Evolutionary conservation across 2,329 filamentous ascomycete genomes (phyloP).

Genomic region (Zopfia rhizophila): DNA sequence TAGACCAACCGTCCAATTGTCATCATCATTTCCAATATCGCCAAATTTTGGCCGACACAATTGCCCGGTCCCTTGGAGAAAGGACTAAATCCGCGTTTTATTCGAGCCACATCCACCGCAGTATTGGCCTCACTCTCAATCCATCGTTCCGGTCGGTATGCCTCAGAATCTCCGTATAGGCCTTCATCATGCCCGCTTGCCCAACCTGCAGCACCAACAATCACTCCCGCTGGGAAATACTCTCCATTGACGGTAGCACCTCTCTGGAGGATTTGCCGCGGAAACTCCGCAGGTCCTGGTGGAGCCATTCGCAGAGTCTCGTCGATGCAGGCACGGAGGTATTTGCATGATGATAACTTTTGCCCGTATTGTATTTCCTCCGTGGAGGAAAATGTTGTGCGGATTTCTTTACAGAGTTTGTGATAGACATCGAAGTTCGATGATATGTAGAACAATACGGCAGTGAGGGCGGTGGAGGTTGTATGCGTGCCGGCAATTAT

Average conservation of each 20-base stretch:
- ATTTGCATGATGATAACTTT: constrained; percentile 19
- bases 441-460: constrained; percentile 24
- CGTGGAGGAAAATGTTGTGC: constrained; percentile 8
- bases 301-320: constrained; percentile 28
- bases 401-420: constrained; percentile 21
- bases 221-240: constrained; percentile 28
- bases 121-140: constrained; percentile 14
- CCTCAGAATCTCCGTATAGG: constrained; percentile 28
- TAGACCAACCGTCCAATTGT: too few species aligned
- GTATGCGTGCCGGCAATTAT: constrained; percentile 27
- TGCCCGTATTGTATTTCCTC: constrained; percentile 20
- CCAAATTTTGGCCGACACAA: constrained; percentile 33
- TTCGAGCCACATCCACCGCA: constrained; percentile 13
- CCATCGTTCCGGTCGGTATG: constrained; percentile 35
- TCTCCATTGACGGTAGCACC: constrained; percentile 28
- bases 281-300: constrained; percentile 24
- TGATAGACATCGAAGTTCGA: constrained; percentile 9
- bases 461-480: constrained; percentile 8
- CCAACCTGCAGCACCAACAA: constrained; percentile 28
- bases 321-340: constrained; percentile 30
- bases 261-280: constrained; percentile 25
- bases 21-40: constrained; percentile 25
- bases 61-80: constrained; percentile 30
- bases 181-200: constrained; percentile 27
- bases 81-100: too few species aligned